These are phyloP conservation scores for Clathrus columnatus DNA, from an alignment of 768 basidiomycete species.

Conservation along the genomic window DNA sequence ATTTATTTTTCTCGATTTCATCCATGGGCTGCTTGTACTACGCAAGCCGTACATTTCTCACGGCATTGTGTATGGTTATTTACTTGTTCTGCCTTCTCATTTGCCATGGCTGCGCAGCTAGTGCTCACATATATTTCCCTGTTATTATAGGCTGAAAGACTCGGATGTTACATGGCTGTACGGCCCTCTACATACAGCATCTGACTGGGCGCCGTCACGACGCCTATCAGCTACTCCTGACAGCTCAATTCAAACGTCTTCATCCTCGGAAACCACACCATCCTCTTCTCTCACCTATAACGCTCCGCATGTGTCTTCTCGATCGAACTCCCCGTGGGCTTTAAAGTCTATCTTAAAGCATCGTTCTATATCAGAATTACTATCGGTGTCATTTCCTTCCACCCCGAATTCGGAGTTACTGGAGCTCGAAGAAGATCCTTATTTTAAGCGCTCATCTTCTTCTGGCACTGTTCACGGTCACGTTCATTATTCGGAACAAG, in stretches of 20 bases:
- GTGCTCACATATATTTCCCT: neutral
- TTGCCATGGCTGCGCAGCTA: neutral
- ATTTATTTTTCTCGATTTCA: neutral
- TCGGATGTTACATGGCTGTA: slow-evolving; percentile 99
- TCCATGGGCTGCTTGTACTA: slow-evolving; percentile 12
- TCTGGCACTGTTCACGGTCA: neutral
- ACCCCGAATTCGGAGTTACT: slow-evolving; percentile 48
- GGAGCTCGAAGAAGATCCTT: slow-evolving; percentile 12
- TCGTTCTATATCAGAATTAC: slow-evolving; percentile 83
- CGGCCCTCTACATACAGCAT: slow-evolving; percentile 91
- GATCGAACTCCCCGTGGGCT: slow-evolving; percentile 21
- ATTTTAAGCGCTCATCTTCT: neutral
- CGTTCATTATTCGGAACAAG: neutral
- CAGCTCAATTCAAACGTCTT: slow-evolving; percentile 12
- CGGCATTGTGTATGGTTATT: neutral
- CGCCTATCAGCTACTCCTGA: slow-evolving; percentile 36
- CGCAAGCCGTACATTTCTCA: neutral
- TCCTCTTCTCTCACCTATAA: slow-evolving; percentile 9
- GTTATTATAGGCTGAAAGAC: slow-evolving; percentile 80
- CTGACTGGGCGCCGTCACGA: slow-evolving; percentile 67
- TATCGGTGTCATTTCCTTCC: slow-evolving; percentile 61
- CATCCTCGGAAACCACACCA: slow-evolving; percentile 16
- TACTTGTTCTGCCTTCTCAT: neutral
- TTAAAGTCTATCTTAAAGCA: slow-evolving; percentile 93
- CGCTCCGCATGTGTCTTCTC: slow-evolving; percentile 28